Percentiles rank a stretch among this genome's conserved stretches.
These are phyloP conservation scores for Lipomyces starkeyi DNA, from an alignment of 805 yeast genomes.

Conservation along the genomic window DNA sequence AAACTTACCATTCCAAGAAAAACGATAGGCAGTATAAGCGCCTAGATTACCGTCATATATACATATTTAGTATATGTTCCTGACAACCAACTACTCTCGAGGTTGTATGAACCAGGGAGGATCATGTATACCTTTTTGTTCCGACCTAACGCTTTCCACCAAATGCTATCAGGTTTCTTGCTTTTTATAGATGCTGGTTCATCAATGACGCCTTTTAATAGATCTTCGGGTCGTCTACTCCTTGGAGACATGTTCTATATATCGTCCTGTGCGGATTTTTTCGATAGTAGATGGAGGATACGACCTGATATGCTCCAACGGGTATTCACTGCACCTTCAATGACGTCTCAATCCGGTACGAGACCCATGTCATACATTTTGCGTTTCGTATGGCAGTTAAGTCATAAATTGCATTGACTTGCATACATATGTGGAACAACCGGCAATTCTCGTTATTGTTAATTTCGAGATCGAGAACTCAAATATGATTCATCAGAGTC, in stretches of 20 bases:
- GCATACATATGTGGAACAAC: too few relatives aligned
- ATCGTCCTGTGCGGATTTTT: background rate
- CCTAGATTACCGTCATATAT: background rate
- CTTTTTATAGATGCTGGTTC: background rate
- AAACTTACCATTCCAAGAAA: background rate
- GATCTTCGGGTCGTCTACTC: slow-evolving; percentile 11
- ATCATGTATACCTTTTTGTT: slow-evolving; percentile 14
- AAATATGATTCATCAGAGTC: too few relatives aligned
- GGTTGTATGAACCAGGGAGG: background rate
- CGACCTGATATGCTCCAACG: too few relatives aligned
- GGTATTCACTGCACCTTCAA: too few relatives aligned
- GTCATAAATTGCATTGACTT: too few relatives aligned
- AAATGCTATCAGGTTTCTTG: slow-evolving; percentile 8
- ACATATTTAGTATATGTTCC: background rate
- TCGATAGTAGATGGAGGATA: background rate
- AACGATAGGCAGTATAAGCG: background rate
- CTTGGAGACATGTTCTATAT: background rate
- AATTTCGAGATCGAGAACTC: too few relatives aligned
- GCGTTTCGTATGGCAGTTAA: too few relatives aligned
- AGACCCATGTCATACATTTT: too few relatives aligned
- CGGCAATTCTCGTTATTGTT: too few relatives aligned
- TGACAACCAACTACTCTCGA: background rate
- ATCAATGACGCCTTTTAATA: slow-evolving; percentile 15
- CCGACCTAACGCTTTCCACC: slow-evolving; percentile 20
- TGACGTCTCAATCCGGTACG: background rate